Percentiles rank a stretch among this genome's conserved stretches.
Evolutionary conservation across 78 protist genomes (phyloP).

Genomic region (Diacronema lutheri): DNA sequence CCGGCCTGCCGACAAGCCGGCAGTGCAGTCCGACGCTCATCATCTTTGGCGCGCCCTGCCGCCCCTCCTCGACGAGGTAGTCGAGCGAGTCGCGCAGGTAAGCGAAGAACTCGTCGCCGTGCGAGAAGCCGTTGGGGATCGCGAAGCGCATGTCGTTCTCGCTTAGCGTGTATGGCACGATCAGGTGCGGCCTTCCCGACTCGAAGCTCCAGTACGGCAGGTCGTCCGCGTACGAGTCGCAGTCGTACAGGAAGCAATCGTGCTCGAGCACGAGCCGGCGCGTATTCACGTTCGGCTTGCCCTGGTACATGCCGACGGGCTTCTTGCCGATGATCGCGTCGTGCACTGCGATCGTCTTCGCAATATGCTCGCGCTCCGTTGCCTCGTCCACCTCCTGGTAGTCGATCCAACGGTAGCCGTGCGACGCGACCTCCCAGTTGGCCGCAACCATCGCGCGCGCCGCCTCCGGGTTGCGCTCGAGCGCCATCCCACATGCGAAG

Average conservation of each 20-base stretch:
- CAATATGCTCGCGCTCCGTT: not conserved
- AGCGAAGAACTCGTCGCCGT: not conserved
- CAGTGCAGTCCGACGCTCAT: constrained; percentile 25
- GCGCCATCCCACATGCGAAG: constrained; percentile 2
- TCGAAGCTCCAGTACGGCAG: not conserved
- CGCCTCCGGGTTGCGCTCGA: constrained; percentile 9
- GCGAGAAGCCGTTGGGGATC: not conserved
- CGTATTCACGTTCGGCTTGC: not conserved
- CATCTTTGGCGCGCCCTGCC: not conserved
- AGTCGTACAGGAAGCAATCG: constrained; percentile 11
- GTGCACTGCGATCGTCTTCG: not conserved
- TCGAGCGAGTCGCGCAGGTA: not conserved
- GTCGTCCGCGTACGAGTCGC: not conserved
- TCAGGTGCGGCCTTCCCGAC: not conserved
- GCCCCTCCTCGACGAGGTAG: not conserved
- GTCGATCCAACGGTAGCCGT: constrained; percentile 5
- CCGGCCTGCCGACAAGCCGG: constrained; percentile 1
- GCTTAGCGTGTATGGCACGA: not conserved
- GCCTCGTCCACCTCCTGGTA: not conserved
- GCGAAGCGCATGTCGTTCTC: not conserved
- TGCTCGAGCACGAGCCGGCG: constrained; percentile 12
- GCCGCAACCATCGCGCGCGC: not conserved
- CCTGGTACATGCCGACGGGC: constrained; percentile 20
- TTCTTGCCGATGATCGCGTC: not conserved
- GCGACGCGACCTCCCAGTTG: not conserved